These are phyloP conservation scores for Basidiobolus meristosporus DNA, from an alignment of 371 early-diverging fungal species.

Conservation along the genomic window DNA sequence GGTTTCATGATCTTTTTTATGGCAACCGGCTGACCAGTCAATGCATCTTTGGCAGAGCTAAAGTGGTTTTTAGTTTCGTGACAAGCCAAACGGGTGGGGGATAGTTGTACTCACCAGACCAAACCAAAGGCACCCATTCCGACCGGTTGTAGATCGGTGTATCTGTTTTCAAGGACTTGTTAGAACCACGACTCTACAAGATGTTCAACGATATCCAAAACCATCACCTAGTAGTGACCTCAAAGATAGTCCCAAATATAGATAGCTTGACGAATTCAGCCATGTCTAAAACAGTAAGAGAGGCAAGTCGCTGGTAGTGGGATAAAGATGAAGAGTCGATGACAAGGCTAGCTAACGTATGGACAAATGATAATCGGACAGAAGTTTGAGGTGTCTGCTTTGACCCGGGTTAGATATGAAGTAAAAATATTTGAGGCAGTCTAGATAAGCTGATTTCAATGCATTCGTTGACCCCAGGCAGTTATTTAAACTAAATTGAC, in stretches of 20 bases:
- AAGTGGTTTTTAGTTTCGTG: background rate
- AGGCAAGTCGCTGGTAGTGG: no score
- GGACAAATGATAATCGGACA: no score
- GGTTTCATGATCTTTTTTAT: constrained; percentile 92
- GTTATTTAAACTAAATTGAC: no score
- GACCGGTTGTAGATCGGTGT: constrained; percentile 82
- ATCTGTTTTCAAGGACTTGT: no score
- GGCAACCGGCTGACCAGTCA: constrained; percentile 67
- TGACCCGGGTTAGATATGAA: no score
- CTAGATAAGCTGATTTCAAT: no score
- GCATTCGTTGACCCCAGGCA: no score
- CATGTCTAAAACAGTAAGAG: constrained; percentile 14
- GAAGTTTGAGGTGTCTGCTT: no score
- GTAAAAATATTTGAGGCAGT: no score
- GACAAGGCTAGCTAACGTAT: no score
- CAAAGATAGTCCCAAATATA: constrained; percentile 84
- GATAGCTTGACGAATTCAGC: constrained; percentile 69
- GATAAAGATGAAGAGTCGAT: no score
- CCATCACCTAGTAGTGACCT: constrained; percentile 85
- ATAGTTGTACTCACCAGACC: constrained; percentile 53
- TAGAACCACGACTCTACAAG: no score
- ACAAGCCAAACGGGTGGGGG: background rate
- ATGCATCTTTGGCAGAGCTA: constrained; percentile 76
- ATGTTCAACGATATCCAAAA: constrained; percentile 3
- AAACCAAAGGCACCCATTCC: constrained; percentile 95